Evolutionary conservation across 1,284 basidiomycete species (phyloP), one percentile per base, ranked within the genome.

Genomic region (Leccinum subatratum): DNA sequence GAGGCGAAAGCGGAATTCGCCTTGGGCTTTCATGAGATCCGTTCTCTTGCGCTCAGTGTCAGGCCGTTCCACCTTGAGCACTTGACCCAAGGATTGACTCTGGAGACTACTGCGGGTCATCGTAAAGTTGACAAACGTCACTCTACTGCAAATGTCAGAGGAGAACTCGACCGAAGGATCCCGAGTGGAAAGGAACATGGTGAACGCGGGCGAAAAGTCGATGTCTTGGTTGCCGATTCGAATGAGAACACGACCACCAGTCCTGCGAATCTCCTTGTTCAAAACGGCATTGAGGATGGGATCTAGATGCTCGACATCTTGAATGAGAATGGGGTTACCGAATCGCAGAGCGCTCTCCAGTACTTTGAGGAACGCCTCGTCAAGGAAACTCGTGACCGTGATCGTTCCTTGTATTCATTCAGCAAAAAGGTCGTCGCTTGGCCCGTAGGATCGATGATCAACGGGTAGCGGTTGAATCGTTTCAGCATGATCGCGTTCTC

Each of bases 401-500:
- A 99, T 96, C 82, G 90, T 64, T 96, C 93, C 78, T 90, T 92
- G 83, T 96, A 97, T 77, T 98, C 93, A 74, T 97, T 96, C 70
- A 96, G 84, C 65, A 99, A 80, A 87, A 96, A 99, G 3, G 89
- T 86, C 0, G 95, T 96, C 1, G 97, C 96, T 77, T 99, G 97
- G n/a, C 97, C 97, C 0, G 96, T 98, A 2, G 97, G 97, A 77
- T 99, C 97, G 73, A 99, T 95, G 71, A 99, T 94, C 64, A 99
- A 86, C 3, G 97, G 98, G 77, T 98, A 99, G 18, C 97, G 93
- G 76, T 95, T 95, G 86, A 96, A 98, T 60, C 95, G 90, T 77
- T 97, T 96, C 76, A 99, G 88, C 93, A 97, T 99, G 80, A 99
- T 96, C 11, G 97, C 97, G 76, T 99, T 99, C 80, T 99, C 97